Base-by-base conservation (phyloP, 768 basidiomycete species). In the Butyriboletus loyo region DNA sequence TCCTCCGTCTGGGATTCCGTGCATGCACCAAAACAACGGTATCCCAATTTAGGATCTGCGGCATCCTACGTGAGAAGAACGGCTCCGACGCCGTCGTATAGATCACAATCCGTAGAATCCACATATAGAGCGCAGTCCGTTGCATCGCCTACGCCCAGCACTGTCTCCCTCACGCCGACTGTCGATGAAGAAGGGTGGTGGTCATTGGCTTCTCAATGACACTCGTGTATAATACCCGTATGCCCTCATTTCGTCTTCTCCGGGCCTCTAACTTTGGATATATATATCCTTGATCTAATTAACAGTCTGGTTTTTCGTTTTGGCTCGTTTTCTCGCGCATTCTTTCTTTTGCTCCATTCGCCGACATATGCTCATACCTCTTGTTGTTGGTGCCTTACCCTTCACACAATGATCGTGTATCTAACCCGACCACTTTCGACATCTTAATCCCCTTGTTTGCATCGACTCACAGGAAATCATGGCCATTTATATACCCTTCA, bases 131-230 rank as follows among this genome's bases (percentile, higher is more conserved):
- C 70, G 3, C 60, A 40, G 13, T 70, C 73, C 37, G 65, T 73
- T 19, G 77, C 84, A 14, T 92, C 90, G 2, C 91, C 91, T 8
- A 84, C 90, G 25, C 84, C 83, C 24, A 92, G 91, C 62, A 80
- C 74, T 2, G 84, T 86, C n/a, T 89, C 87, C 21, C 74, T 80
- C 27, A 78, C 84, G 9, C 87, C 86, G 7, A 90, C 87, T 1
- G 74, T 82, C 52, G 82, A 81, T 37, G 76, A 83, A 1, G 85
- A 92, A 42, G 91, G 90, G 32, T 93, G 90, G 91, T 92, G 83
- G 80, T 72, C 74, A 60, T 89, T 15, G 37, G 44, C 21, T 25
- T 14, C 36, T 46, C 22, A 19, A 36, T 38, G n/a, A 30, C n/a
- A 17, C 14, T 19, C 13, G 32, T 57, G 53, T 58, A 57, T 14